Percentiles rank a stretch among this genome's conserved stretches.
phyloP scores from a whole-genome alignment of 805 yeast genomes.

The Myxozyma mucilagina region DNA sequence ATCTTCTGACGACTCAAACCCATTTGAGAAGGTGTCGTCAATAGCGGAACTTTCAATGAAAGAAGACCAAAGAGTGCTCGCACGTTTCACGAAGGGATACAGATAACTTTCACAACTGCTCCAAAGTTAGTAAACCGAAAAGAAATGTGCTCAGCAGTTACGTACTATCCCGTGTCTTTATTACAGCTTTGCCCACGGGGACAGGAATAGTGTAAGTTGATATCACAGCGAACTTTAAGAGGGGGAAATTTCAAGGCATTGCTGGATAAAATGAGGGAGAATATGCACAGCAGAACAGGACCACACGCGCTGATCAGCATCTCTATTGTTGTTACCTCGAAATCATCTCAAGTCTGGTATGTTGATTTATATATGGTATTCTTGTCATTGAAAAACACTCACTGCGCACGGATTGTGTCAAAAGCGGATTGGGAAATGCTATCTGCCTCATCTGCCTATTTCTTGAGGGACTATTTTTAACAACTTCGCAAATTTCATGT shows the following conservation, averaged over 20 bases:
- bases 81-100: neutral
- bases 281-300: neutral
- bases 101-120: neutral
- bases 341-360: no score
- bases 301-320: neutral
- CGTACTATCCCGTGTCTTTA: neutral
- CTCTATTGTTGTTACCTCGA: no score
- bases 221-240: neutral
- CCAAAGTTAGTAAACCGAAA: neutral
- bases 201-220: neutral
- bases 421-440: no score
- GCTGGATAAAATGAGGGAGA: neutral
- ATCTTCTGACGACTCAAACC: neutral
- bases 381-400: no score
- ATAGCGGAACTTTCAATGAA: neutral
- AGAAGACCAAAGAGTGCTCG: neutral
- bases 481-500: no score
- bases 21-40: neutral
- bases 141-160: neutral
- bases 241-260: conserved; percentile 15
- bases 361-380: no score
- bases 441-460: no score
- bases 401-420: no score
- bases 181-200: conserved; percentile 20
- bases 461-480: no score